Base-by-base conservation (phyloP, 371 early-diverging fungal species). In the Circinella umbellata region DNA sequence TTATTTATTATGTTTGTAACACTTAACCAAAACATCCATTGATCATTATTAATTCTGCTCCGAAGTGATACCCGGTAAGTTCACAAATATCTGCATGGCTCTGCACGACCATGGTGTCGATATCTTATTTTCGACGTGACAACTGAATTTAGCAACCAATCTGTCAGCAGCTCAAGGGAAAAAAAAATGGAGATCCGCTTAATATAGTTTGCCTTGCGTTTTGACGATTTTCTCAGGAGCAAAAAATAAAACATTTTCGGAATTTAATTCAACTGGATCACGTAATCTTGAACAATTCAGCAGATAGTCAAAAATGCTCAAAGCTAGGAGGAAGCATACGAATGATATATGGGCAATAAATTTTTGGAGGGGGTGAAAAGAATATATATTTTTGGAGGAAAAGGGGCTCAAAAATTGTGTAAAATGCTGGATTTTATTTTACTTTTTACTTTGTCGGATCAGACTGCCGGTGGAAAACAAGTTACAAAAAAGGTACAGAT, bases 201-300 rank as follows among this genome's bases (percentile, higher is more conserved):
- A 57, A 42, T 42, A 42, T 9, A 42, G 42, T 42, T 27, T 27
- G 27, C 27, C 27, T 27, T 27, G 27, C 27, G 27, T 42, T 57
- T 14, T 27, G 3, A 51, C 51, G 14, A 51, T n/a, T 15, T 51
- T 13, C 27, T 18, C 57, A 57, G 57, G 57, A 57, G 57, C 4
- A 34, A 34, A 4, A 57, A 8, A 5, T 10, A 57, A 42, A 9
- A 42, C 11, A 42, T 34, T 27, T 57, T 57, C 57, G 57, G 57
- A 34, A 57, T 57, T 18, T 27, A 57, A 57, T 34, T 57, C 35
- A 18, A 18, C 7, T 57, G 27, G 5, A 57, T 57, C 20, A 57
- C 57, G 57, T 57, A 57, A 57, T 57, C 7, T 27, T 57, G 57
- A 57, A 42, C 42, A 42, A 42, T 11, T 57, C 57, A 34, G 57